Percentiles rank a stretch among this genome's conserved stretches.
Evolutionary conservation across 306 rosid genomes (phyloP).

Genomic region (Vigna angularis): DNA sequence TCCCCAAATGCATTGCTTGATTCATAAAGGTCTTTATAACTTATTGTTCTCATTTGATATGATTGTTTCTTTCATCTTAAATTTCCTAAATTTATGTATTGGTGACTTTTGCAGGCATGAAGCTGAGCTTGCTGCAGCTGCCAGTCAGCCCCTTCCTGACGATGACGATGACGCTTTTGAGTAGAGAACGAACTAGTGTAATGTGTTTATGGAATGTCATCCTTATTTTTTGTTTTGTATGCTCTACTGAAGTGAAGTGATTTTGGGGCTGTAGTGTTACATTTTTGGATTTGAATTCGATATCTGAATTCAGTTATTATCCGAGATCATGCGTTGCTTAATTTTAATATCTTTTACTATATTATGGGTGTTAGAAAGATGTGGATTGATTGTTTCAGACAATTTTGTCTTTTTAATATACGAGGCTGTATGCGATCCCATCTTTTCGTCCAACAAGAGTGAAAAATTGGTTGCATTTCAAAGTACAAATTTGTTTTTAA

Average conservation of each 20-base stretch:
- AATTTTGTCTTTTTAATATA: background rate
- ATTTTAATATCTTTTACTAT: background rate
- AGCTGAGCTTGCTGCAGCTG: conserved; percentile 65
- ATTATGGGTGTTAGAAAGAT: background rate
- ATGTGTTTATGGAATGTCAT: background rate
- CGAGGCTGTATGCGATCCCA: background rate
- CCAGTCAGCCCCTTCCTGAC: conserved; percentile 81
- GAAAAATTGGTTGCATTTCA: no score
- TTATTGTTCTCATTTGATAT: background rate
- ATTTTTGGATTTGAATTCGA: conserved; percentile 24
- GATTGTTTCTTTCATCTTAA: background rate
- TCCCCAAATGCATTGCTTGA: background rate
- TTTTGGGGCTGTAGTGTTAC: conserved; percentile 22
- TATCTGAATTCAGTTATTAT: conserved; percentile 8
- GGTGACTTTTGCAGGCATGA: conserved; percentile 60
- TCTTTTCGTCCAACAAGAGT: no score
- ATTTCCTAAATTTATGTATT: background rate
- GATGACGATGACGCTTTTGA: conserved; percentile 79
- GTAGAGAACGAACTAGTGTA: conserved; percentile 7
- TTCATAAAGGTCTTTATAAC: background rate
- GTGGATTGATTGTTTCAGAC: background rate
- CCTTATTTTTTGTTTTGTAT: conserved; percentile 21
- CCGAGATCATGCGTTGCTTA: conserved; percentile 6
- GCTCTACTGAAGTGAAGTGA: conserved; percentile 7
- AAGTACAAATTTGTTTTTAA: no score